Percentiles rank a stretch among this genome's conserved stretches.
These are phyloP conservation scores for Nakazawaea wickerhamii DNA, from an alignment of 805 yeast genomes.

Conservation along the genomic window DNA sequence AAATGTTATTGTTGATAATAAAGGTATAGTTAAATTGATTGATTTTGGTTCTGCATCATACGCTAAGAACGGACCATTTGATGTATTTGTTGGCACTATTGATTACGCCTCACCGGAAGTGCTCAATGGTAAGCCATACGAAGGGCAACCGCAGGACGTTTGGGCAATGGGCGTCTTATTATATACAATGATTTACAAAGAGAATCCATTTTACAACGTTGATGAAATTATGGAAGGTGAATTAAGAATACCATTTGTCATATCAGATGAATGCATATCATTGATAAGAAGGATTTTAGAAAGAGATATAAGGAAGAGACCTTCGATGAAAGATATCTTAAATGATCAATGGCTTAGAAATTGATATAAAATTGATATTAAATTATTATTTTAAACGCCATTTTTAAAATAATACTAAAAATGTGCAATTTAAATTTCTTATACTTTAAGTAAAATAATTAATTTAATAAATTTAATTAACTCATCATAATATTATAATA, in stretches of 20 bases:
- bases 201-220: conserved; percentile 91
- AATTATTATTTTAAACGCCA: no score
- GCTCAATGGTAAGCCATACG: conserved; percentile 79
- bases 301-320: conserved; percentile 63
- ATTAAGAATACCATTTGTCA: conserved; percentile 61
- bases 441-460: no score
- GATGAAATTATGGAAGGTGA: conserved; percentile 95
- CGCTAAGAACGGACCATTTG: conserved; percentile 87
- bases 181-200: conserved; percentile 87
- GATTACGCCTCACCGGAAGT: conserved; percentile 99
- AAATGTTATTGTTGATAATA: conserved; percentile 79
- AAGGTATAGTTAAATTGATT: conserved; percentile 76
- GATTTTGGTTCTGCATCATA: conserved; percentile 97
- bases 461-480: no score
- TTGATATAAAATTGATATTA: not conserved
- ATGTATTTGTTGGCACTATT: conserved; percentile 94
- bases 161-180: conserved; percentile 95
- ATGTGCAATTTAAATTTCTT: no score
- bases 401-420: no score
- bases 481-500: no score
- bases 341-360: conserved; percentile 62
- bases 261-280: conserved; percentile 54
- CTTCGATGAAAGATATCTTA: conserved; percentile 65
- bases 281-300: conserved; percentile 62
- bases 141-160: conserved; percentile 91